Base-by-base conservation (phyloP, 2,329 filamentous ascomycete genomes). In the Diaporthe humulicola region DNA sequence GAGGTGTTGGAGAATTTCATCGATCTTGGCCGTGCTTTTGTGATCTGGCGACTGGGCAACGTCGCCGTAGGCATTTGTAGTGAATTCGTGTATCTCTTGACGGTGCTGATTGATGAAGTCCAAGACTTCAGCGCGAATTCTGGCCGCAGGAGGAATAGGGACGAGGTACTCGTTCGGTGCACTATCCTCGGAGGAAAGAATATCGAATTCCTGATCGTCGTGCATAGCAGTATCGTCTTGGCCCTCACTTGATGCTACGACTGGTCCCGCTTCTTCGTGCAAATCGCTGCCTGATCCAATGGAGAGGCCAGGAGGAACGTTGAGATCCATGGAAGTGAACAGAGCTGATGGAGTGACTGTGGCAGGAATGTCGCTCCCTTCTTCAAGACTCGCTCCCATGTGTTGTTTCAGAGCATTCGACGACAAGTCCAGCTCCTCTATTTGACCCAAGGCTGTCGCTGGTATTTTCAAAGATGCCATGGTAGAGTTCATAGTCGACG, bases 61-160 rank as follows among this genome's bases (percentile, higher is more conserved):
- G 40, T 87, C 84, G 4, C 81, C 81, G 25, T 79, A 85, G 71
- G 90, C 88, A 1, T 81, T 79, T 2, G 80, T 76, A 48, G 83
- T 85, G 76, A 90, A 91, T 1, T 84, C 81, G 22, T 85, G 81
- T n/a, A 90, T 86, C 1, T 85, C 82, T 9, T 80, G 77, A 74
- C 84, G 86, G 76, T 85, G 84, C 19, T 86, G 82, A 15, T 84
- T 79, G 25, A 92, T 82, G 1, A 86, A 84, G 40, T 88, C 85
- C 50, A 88, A 83, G 76, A 92, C 92, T 22, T 87, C 83, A 3
- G 87, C 85, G 22, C 90, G 86, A 12, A 86, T 83, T 70, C 86
- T 89, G 19, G 89, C 84, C 22, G 89, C 87, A 76, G 92, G 87
- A 0, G 90, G 89, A 0, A 93, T 82, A 0, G 91, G 91, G 42